These are phyloP conservation scores for Odonthalia washingtoniensis DNA, from an alignment of 31 red algal species.

Conservation along the genomic window DNA sequence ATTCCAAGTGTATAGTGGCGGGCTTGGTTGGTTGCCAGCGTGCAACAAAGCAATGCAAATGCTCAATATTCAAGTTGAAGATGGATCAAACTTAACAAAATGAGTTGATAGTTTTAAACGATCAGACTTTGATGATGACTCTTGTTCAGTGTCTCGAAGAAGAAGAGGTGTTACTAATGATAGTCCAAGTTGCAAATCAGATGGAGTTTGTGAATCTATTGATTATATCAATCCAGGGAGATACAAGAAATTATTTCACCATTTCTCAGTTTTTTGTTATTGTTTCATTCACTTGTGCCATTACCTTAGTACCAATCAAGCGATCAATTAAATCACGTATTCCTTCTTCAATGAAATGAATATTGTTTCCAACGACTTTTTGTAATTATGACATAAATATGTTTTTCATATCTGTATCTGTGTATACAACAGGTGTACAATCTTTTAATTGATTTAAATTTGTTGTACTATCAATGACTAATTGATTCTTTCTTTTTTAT, in stretches of 20 bases:
- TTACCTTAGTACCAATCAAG: constrained; percentile 3
- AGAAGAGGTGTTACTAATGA: not conserved
- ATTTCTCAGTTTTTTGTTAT: not conserved
- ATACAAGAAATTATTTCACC: not conserved
- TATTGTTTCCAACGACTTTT: not conserved
- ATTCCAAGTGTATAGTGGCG: too few species aligned
- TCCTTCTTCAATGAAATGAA: constrained; percentile 25
- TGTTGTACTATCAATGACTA: not conserved
- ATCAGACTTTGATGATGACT: not conserved
- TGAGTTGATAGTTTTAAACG: constrained; percentile 6
- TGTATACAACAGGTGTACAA: constrained; percentile 29
- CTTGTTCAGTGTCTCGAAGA: not conserved
- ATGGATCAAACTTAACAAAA: constrained; percentile 58
- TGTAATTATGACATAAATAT: not conserved
- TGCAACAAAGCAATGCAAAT: not conserved
- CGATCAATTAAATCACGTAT: not conserved
- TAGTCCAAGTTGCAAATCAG: not conserved
- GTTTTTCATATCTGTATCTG: not conserved
- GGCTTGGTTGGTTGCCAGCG: too few species aligned
- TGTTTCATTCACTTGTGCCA: not conserved
- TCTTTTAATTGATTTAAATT: not conserved
- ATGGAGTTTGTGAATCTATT: not conserved
- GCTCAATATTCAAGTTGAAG: not conserved
- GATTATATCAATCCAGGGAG: too few species aligned
- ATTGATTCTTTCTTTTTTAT: too few species aligned